phyloP scores from a whole-genome alignment of 768 basidiomycete species.

The Galerina marginata region DNA sequence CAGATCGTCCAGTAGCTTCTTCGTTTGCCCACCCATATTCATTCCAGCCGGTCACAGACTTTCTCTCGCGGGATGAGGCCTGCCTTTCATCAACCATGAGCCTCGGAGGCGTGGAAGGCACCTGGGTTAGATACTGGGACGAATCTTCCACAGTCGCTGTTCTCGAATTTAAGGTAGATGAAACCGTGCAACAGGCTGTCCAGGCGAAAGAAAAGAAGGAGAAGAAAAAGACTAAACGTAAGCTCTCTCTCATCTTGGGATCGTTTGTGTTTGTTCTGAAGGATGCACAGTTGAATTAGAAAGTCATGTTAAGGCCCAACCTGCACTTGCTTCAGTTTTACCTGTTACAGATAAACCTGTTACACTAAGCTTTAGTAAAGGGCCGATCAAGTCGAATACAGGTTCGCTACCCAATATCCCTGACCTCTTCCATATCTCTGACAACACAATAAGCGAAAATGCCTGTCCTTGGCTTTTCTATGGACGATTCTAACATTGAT shows the following conservation, averaged over 20 bases:
- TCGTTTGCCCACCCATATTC: constrained; percentile 94
- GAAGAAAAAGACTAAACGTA: constrained; percentile 68
- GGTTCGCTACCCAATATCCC: constrained; percentile 24
- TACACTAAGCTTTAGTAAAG: constrained; percentile 74
- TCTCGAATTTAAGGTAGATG: constrained; percentile 80
- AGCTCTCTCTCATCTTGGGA: neutral
- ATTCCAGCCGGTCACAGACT: constrained; percentile 81
- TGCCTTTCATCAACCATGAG: constrained; percentile 69
- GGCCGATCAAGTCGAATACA: constrained; percentile 37
- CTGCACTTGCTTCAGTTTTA: constrained; percentile 64
- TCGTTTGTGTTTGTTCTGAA: neutral
- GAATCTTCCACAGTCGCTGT: constrained; percentile 78
- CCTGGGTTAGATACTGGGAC: constrained; percentile 92
- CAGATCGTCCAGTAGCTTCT: constrained; percentile 85
- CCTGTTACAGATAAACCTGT: constrained; percentile 84
- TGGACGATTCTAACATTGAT: constrained; percentile 59
- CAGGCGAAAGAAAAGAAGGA: constrained; percentile 54
- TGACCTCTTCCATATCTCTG: neutral
- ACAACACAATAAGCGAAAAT: constrained; percentile 35
- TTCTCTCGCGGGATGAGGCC: constrained; percentile 77
- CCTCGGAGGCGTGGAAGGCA: constrained; percentile 74
- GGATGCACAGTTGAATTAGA: constrained; percentile 31
- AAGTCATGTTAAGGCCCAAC: constrained; percentile 33
- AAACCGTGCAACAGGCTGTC: constrained; percentile 45
- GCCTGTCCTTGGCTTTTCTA: constrained; percentile 66